These are phyloP conservation scores for Cicer chorassanicum DNA, from an alignment of 306 rosid genomes.

Conservation along the genomic window DNA sequence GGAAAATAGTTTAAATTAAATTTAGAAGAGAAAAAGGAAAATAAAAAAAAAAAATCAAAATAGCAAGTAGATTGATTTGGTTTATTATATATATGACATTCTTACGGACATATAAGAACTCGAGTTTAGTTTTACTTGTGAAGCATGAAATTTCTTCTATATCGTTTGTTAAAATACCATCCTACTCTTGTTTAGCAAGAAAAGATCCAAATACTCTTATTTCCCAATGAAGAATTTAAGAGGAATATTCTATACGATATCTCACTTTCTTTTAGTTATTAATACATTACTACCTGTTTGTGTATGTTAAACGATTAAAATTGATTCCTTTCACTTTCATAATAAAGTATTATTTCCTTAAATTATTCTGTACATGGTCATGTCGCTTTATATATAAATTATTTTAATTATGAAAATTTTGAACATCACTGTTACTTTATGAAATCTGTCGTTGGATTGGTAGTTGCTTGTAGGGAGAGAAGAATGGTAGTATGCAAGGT, in stretches of 20 bases:
- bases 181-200: not conserved
- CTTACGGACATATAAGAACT: too few species aligned
- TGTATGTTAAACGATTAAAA: not conserved
- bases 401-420: not conserved
- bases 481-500: conserved; percentile 43
- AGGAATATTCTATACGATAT: conserved; percentile 33
- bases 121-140: too few species aligned
- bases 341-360: not conserved
- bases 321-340: not conserved
- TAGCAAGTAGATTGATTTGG: too few species aligned
- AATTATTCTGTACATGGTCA: not conserved
- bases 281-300: not conserved
- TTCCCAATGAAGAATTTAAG: not conserved
- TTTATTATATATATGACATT: too few species aligned
- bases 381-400: not conserved
- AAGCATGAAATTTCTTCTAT: too few species aligned
- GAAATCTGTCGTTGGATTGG: conserved; percentile 45
- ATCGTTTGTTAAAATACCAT: too few species aligned
- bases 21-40: too few species aligned
- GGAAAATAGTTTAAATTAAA: too few species aligned
- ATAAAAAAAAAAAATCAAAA: too few species aligned
- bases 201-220: not conserved
- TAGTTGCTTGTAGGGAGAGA: conserved; percentile 35
- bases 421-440: not conserved
- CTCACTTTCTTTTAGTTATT: conserved; percentile 20